Base-by-base conservation (phyloP, 129 eudicot species). In the Deinandra increscens region DNA sequence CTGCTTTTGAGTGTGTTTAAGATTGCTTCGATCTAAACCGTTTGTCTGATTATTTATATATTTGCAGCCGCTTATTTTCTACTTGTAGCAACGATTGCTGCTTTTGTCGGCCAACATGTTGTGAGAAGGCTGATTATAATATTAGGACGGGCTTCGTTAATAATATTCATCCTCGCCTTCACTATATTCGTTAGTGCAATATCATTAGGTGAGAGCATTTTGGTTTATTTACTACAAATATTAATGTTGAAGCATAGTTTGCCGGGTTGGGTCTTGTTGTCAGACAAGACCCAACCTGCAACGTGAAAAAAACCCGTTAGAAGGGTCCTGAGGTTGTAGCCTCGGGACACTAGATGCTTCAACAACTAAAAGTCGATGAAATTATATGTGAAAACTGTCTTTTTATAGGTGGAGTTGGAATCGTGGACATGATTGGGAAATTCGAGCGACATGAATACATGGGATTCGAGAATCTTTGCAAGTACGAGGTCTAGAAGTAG, bases 401-500 rank as follows among this genome's bases (percentile, higher is more conserved):
- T 63, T 71, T 45, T 74, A 75, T 74, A 92, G 98, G 98, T 53
- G 98, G 98, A 64, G 96, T 92, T 75, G 98, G 98, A 51, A 84
- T 92, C 70, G 80, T 85, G 14, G 85, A 92, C 82, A 92, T 89
- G 96, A 86, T 92, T 46, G 80, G 75, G 69, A 89, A 89, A 88
- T 62, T 93, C 53, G 67, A 83, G 55, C 69, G 76, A 9, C 83
- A 89, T 18, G 98, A 86, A 20, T 89, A 93, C 79, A 93, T 93
- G 98, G 98, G 96, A 51, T 93, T 93, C 34, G 98, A 93, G 77
- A 79, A 85, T 83, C 85, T 89, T 53, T 93, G 98, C 92, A 87
- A 83, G 78, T 93, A 93, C 41, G 73, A 84, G 6, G 75, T 36
- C 48, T 82, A 66, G 55, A 29, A 37, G 14, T 44, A 60, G 80